Evolutionary conservation across 306 rosid genomes (phyloP), one percentile per base, ranked within the genome.

Genomic region (Quercus glauca): DNA sequence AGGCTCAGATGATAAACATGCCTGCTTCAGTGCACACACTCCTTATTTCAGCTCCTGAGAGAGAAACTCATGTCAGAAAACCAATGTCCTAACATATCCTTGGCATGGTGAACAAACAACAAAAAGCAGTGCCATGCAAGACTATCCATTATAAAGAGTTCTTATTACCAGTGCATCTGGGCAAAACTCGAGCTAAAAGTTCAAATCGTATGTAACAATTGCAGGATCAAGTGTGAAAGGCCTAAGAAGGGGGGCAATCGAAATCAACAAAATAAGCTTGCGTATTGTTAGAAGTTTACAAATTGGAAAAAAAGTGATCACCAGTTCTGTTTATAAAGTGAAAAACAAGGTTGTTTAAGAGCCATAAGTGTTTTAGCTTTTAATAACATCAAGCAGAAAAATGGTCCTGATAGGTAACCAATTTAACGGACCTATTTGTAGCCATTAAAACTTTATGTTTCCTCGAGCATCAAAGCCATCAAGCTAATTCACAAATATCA

Each of bases 381-480:
- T 0, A 49, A 49, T 49, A 49, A 49, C 17, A 49, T 49, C 5
- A 49, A 49, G 53, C 53, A 49, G 17, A 49, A 49, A 49, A 49
- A 12, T 12, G 53, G 53, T 49, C 53, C 13, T 49, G 53, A 49
- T 49, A 49, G 75, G 53, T 49, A 12, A 0, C 53, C 1, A 11
- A 12, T 4, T 49, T 73, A 78, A 73, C 90, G 43, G 26, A 90
- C 99, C 99, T 94, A 88, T 94, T 94, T 26, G 99, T 94, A 51
- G 99, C 99, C 97, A 91, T 94, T 71, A 94, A 80, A 79, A 92
- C 99, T 79, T 94, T 70, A 92, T 91, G 85, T 90, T 94, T 80
- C 97, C 99, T 43, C 92, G 89, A 9, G 97, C 97, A 85, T 94
- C 99, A 83, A 94, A 94, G 2, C 99, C 99, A 84, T 94, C 97